phyloP scores from a whole-genome alignment of 768 basidiomycete species.

The Pleurotus sapidus region DNA sequence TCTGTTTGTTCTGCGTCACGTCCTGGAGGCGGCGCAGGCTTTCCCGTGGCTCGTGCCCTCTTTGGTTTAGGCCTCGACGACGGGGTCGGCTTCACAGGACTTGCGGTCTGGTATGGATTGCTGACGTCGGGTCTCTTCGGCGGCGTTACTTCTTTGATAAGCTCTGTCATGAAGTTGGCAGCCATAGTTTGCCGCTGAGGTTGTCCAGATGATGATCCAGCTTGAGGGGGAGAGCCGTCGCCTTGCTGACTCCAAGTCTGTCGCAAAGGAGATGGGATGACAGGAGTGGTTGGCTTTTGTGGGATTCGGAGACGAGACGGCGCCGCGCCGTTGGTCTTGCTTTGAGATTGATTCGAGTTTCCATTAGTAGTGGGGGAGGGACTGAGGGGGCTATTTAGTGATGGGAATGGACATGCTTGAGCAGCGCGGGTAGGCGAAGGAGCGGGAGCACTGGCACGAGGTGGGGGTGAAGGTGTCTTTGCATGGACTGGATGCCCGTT shows the following conservation, averaged over 20 bases:
- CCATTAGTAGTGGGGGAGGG: slow-evolving; percentile 22
- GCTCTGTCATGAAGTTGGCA: slow-evolving; percentile 64
- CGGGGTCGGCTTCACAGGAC: slow-evolving; percentile 49
- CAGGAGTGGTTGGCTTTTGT: slow-evolving; percentile 47
- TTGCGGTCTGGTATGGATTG: slow-evolving; percentile 77
- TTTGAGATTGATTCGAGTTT: slow-evolving; percentile 22
- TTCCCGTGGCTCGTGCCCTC: slow-evolving; percentile 40
- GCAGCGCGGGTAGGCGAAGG: slow-evolving; percentile 29
- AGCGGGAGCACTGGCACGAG: slow-evolving; percentile 30
- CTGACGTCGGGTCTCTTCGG: slow-evolving; percentile 63
- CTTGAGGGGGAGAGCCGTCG: slow-evolving; percentile 30
- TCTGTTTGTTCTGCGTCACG: slow-evolving; percentile 20
- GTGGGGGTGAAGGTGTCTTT: slow-evolving; percentile 17
- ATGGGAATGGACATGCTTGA: slow-evolving; percentile 33
- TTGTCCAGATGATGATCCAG: slow-evolving; percentile 25
- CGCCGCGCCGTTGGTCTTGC: background rate
- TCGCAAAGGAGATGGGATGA: slow-evolving; percentile 70
- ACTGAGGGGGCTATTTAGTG: slow-evolving; percentile 23
- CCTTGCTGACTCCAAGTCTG: slow-evolving; percentile 63
- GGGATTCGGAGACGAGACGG: slow-evolving; percentile 33
- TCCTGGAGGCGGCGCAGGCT: slow-evolving; percentile 27
- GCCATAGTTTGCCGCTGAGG: slow-evolving; percentile 56
- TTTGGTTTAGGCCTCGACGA: slow-evolving; percentile 36
- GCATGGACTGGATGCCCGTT: slow-evolving; percentile 16
- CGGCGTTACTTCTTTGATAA: slow-evolving; percentile 71